Percentiles rank a stretch among this genome's conserved stretches.
Conservation (phyloP, 2,329 filamentous ascomycete species). For the Stemphylium vesicarium region DNA sequence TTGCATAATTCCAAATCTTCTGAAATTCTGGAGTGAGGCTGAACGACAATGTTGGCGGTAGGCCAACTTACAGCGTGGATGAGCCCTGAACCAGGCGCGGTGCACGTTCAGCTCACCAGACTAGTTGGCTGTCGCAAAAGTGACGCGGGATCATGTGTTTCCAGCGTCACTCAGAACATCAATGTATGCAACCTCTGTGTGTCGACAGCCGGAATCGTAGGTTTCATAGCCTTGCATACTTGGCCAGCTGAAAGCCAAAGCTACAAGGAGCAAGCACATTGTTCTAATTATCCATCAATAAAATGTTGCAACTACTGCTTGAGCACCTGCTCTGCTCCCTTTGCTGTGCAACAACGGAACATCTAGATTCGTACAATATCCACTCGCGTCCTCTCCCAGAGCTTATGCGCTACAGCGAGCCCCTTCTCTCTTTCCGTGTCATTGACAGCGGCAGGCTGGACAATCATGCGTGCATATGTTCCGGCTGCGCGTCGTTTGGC, state of each 20-base stretch:
- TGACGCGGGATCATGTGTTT: slow-evolving; percentile 16
- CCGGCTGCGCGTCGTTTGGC: slow-evolving; percentile 85
- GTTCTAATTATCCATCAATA: neutral
- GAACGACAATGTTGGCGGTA: neutral
- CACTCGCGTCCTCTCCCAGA: slow-evolving; percentile 83
- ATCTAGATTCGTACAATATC: slow-evolving; percentile 77
- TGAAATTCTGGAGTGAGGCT: neutral
- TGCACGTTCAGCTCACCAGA: neutral
- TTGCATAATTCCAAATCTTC: neutral
- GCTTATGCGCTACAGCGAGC: slow-evolving; percentile 69
- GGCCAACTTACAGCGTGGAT: neutral
- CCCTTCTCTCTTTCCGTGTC: slow-evolving; percentile 64
- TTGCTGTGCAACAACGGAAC: neutral
- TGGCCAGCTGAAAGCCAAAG: too few species aligned
- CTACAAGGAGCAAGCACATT: neutral
- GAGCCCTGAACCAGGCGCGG: neutral
- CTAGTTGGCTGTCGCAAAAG: slow-evolving; percentile 14
- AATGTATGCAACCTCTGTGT: neutral
- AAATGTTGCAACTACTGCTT: too few species aligned
- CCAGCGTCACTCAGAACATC: neutral
- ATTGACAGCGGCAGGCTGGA: slow-evolving; percentile 69
- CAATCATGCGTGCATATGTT: slow-evolving; percentile 80
- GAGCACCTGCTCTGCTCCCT: too few species aligned
- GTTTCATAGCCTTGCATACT: too few species aligned
- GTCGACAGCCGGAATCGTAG: neutral